Evolutionary conservation across 164 flowering plant genomes (phyloP), one percentile per base, ranked within the genome.

Genomic region (Umbilicus rupestris): DNA sequence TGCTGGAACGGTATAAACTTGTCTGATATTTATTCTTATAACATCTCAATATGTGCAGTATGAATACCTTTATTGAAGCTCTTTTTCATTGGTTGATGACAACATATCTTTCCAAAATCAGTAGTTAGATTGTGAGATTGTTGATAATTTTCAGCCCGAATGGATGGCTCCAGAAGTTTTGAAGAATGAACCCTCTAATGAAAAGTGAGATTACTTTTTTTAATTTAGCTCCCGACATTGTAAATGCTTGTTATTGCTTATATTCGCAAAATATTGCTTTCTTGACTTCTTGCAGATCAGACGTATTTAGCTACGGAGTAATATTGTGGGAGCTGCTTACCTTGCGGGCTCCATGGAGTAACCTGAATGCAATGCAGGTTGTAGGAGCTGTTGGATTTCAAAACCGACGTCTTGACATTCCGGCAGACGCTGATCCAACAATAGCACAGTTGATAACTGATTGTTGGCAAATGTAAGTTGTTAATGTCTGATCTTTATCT

Each of bases 151-250:
- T 81, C 96, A 95, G 99, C 92, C 99, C 19, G 99, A 91, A 66
- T 95, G 99, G 99, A 95, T 91, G 97, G 99, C 99, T 50, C 99
- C 99, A 24, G 99, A 95, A 82, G 94, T 95, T 71, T 67, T 95
- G 60, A 80, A 96, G 73, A 95, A 95, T 73, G 99, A 95, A 75
- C 92, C 83, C 59, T 88, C 97, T 68, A 88, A 87, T 79, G 99
- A 95, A 76, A 95, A 95, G 99, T 95, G 76, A 87, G 98, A 81
- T 30, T 35, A 39, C 31, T 64, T 55, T 19, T n/a, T 44, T 14
- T n/a, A n/a, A 30, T 3, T 24, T 66, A 11, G n/a, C 16, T 39
- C 45, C 44, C 14, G 33, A 16, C 12, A n/a, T 5, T 31, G 17
- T 33, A 63, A n/a, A 0, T 62, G 26, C 37, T 62, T n/a, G 42